phyloP scores from a whole-genome alignment of 768 basidiomycete species.

The Lactarius pseudohatsudake region DNA sequence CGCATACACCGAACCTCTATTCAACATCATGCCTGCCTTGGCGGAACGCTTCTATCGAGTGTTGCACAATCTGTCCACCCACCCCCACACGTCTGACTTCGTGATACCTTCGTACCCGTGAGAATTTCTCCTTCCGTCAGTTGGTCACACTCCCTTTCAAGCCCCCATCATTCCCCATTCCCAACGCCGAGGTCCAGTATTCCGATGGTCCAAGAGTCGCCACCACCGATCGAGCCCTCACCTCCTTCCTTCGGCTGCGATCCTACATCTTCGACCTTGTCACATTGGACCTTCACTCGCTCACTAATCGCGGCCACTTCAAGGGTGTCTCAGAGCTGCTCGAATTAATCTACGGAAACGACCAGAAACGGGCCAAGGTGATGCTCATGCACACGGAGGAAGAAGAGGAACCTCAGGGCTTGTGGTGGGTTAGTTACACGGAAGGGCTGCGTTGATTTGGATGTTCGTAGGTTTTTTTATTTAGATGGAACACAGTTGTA shows the following conservation, averaged over 20 bases:
- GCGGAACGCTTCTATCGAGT: constrained; percentile 86
- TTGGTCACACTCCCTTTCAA: constrained; percentile 72
- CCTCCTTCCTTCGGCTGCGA: constrained; percentile 77
- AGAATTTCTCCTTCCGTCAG: constrained; percentile 88
- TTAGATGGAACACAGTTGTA: no score
- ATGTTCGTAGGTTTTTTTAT: no score
- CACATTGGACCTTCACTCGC: constrained; percentile 85
- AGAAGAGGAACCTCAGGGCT: no score
- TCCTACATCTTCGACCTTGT: constrained; percentile 83
- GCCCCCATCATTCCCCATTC: constrained; percentile 51
- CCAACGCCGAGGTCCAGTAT: constrained; percentile 63
- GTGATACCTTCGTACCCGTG: constrained; percentile 81
- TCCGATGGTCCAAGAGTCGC: constrained; percentile 66
- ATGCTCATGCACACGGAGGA: no score
- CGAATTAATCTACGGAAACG: no score
- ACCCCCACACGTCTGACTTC: constrained; percentile 76
- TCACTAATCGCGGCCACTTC: no score
- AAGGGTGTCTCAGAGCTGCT: no score
- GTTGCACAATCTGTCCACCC: constrained; percentile 83
- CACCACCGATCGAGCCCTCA: constrained; percentile 64
- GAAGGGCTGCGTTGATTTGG: no score
- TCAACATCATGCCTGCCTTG: constrained; percentile 64
- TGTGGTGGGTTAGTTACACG: no score
- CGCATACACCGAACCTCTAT: constrained; percentile 49
- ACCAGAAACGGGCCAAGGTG: no score